These are phyloP conservation scores for Ochetophila trinervis DNA, from an alignment of 306 rosid species.

Conservation along the genomic window DNA sequence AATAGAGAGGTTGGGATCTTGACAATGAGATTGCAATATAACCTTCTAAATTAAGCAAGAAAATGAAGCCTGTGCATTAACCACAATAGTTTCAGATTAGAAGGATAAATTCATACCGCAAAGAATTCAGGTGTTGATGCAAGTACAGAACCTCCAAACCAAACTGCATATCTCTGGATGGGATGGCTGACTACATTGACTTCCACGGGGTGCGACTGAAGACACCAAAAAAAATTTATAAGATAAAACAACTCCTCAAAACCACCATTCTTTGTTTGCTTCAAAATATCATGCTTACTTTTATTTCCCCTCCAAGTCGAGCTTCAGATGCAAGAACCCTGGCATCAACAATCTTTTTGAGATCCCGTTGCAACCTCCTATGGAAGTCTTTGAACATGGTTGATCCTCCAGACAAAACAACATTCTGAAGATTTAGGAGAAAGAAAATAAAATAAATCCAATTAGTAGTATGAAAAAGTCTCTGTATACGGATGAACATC, in stretches of 20 bases:
- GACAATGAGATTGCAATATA: neutral
- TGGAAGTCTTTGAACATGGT: constrained; percentile 99
- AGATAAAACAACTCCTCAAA: neutral
- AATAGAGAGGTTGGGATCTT: neutral
- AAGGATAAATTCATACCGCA: constrained; percentile 48
- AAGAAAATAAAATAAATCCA: constrained; percentile 1
- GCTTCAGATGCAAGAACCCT: constrained; percentile 86
- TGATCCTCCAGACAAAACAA: constrained; percentile 96
- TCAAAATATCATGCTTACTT: constrained; percentile 38
- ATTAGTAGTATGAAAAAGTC: constrained; percentile 2
- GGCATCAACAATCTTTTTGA: constrained; percentile 90
- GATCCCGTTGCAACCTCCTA: constrained; percentile 94
- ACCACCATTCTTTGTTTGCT: neutral
- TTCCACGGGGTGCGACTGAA: constrained; percentile 92
- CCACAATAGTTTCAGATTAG: neutral
- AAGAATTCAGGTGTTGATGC: constrained; percentile 98
- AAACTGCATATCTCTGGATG: constrained; percentile 97
- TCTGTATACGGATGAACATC: neutral
- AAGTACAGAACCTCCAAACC: constrained; percentile 99
- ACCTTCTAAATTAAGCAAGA: neutral
- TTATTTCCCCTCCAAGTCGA: constrained; percentile 69
- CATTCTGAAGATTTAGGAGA: constrained; percentile 55
- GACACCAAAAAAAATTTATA: constrained; percentile 10
- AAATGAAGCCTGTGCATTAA: neutral
- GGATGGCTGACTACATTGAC: constrained; percentile 96